These are phyloP conservation scores for Gymnopilus junonius DNA, from an alignment of 768 basidiomycete species.

Conservation along the genomic window DNA sequence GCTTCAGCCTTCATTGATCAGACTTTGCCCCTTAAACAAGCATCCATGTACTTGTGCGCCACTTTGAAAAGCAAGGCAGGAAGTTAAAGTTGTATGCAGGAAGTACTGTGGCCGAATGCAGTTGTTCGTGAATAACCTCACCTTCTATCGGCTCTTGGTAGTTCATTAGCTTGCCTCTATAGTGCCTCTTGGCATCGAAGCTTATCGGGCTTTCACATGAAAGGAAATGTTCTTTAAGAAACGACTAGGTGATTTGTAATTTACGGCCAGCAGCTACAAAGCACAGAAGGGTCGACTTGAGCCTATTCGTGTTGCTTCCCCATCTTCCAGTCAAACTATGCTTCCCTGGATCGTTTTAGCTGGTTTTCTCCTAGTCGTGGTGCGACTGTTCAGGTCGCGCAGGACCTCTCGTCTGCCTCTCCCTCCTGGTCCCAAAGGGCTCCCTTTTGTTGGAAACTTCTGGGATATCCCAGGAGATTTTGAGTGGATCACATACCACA, in stretches of 20 bases:
- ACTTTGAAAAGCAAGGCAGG: too few relatives aligned
- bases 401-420: slow-evolving; percentile 14
- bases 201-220: neutral
- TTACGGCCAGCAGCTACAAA: neutral
- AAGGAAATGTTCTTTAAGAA: neutral
- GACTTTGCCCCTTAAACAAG: too few relatives aligned
- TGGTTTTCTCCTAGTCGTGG: neutral
- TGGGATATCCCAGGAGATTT: slow-evolving; percentile 21
- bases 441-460: slow-evolving; percentile 27
- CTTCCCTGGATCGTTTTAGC: neutral
- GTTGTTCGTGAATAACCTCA: too few relatives aligned
- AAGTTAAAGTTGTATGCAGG: too few relatives aligned
- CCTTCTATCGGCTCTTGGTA: too few relatives aligned
- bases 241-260: neutral
- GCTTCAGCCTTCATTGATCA: too few relatives aligned
- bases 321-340: neutral
- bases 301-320: neutral
- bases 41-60: too few relatives aligned
- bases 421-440: slow-evolving; percentile 27
- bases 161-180: too few relatives aligned
- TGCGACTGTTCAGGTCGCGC: neutral
- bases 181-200: too few relatives aligned
- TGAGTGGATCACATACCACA: slow-evolving; percentile 28
- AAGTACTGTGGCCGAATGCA: too few relatives aligned
- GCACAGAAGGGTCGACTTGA: neutral